These are phyloP conservation scores for Penicillium sp. DNA, from an alignment of 2,329 filamentous ascomycete genomes.

Conservation along the genomic window DNA sequence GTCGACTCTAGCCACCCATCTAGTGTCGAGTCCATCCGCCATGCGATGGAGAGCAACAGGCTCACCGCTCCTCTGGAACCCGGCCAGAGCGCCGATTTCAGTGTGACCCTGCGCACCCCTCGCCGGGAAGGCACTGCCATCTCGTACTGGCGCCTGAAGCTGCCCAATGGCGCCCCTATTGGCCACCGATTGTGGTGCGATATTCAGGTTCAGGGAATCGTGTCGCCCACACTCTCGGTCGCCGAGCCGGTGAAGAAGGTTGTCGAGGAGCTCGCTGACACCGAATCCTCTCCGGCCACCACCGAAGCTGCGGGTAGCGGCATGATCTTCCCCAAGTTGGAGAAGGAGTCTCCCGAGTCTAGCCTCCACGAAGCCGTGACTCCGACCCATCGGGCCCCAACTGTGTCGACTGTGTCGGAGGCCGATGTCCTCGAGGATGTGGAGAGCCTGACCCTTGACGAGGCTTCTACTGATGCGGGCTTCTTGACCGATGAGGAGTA, in stretches of 20 bases:
- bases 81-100: conserved; percentile 77
- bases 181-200: conserved; percentile 97
- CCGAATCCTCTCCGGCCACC: conserved; percentile 34
- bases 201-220: conserved; percentile 62
- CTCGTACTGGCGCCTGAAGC: conserved; percentile 95
- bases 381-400: conserved; percentile 35
- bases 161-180: conserved; percentile 76
- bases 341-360: conserved; percentile 84
- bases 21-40: conserved; percentile 73
- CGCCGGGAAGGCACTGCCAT: conserved; percentile 75
- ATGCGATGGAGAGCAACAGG: conserved; percentile 80
- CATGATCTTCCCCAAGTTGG: conserved; percentile 97
- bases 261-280: conserved; percentile 34
- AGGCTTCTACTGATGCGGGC: conserved; percentile 59
- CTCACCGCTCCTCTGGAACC: conserved; percentile 69
- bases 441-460: conserved; percentile 58
- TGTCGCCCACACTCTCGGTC: conserved; percentile 13
- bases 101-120: conserved; percentile 80
- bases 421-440: conserved; percentile 55
- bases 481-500: conserved; percentile 98
- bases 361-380: conserved; percentile 67
- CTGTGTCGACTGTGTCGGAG: conserved; percentile 52
- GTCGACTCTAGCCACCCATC: conserved; percentile 78
- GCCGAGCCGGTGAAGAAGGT: conserved; percentile 9
- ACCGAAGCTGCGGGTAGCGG: conserved; percentile 56